Conservation (phyloP, 192 early-diverging fungal genomes). For the Gorgonomyces haynaldii region DNA sequence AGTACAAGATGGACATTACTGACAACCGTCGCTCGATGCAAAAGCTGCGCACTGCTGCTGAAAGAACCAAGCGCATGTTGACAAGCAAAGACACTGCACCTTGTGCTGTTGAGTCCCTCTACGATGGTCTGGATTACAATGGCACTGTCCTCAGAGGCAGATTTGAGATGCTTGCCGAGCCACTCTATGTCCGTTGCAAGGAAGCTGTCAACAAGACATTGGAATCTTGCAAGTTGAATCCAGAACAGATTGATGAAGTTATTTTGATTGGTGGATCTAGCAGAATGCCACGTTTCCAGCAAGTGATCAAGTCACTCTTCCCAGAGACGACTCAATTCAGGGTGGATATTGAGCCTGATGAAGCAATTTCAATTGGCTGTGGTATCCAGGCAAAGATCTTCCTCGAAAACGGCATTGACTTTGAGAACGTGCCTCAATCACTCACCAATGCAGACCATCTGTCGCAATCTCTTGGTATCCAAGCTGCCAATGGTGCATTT, state of each 20-base stretch:
- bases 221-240: constrained; percentile 49
- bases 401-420: constrained; percentile 23
- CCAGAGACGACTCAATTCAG: constrained; percentile 50
- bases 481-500: constrained; percentile 59
- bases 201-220: constrained; percentile 57
- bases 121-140: constrained; percentile 85
- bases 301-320: constrained; percentile 63
- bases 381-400: constrained; percentile 76
- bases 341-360: constrained; percentile 82
- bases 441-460: constrained; percentile 54
- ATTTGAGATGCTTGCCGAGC: constrained; percentile 79
- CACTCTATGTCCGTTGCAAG: constrained; percentile 59
- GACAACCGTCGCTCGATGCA: constrained; percentile 62
- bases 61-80: constrained; percentile 86
- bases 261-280: constrained; percentile 79
- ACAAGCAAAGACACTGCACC: constrained; percentile 67
- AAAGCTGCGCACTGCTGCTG: constrained; percentile 75
- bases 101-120: constrained; percentile 85
- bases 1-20: constrained; percentile 65
- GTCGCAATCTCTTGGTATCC: constrained; percentile 65
- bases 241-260: constrained; percentile 76
- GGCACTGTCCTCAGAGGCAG: constrained; percentile 68
- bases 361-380: constrained; percentile 82
- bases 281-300: constrained; percentile 78
- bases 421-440: constrained; percentile 40